Percentiles rank a stretch among this genome's conserved stretches.
Evolutionary conservation across 768 basidiomycete genomes (phyloP).

Genomic region (Trametes elegans): DNA sequence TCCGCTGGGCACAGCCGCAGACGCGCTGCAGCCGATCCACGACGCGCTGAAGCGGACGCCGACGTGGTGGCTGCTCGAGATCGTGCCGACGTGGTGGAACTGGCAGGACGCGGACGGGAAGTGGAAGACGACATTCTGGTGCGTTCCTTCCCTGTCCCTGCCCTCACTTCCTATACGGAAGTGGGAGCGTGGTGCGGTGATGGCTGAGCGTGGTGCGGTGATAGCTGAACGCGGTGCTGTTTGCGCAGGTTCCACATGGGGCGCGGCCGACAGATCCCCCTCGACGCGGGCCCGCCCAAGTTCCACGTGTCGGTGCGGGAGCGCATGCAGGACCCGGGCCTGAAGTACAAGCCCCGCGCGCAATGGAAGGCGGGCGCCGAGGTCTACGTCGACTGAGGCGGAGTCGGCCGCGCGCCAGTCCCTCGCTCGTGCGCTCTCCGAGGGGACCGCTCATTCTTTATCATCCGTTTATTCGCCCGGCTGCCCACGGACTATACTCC

Average conservation of each 20-base stretch:
- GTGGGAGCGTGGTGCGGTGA: neutral
- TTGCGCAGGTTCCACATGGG: constrained; percentile 62
- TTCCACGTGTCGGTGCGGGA: constrained; percentile 65
- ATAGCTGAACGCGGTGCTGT: too few species aligned
- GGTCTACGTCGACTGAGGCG: constrained; percentile 40
- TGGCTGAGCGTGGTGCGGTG: neutral
- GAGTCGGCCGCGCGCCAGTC: too few species aligned
- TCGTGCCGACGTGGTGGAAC: constrained; percentile 50
- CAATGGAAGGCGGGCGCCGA: constrained; percentile 46
- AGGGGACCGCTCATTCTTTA: too few species aligned
- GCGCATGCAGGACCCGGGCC: constrained; percentile 45
- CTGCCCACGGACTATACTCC: too few species aligned
- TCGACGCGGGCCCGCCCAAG: constrained; percentile 42
- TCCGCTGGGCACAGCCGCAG: constrained; percentile 8
- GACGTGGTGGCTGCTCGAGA: constrained; percentile 74
- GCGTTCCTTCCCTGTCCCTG: constrained; percentile 25
- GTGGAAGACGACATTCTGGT: constrained; percentile 60
- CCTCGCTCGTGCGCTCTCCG: too few species aligned
- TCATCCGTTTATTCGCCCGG: too few species aligned
- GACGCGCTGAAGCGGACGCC: constrained; percentile 46
- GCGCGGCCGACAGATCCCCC: constrained; percentile 48
- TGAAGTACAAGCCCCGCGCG: constrained; percentile 61
- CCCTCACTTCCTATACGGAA: too few species aligned
- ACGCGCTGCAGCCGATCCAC: constrained; percentile 49
- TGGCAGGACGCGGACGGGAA: constrained; percentile 55